A percentile compares a stretch with the other conserved stretches of the same genome.
Evolutionary conservation across 495 filamentous ascomycete genomes (phyloP).

Genomic region (Penicillium cosmopolitanum): DNA sequence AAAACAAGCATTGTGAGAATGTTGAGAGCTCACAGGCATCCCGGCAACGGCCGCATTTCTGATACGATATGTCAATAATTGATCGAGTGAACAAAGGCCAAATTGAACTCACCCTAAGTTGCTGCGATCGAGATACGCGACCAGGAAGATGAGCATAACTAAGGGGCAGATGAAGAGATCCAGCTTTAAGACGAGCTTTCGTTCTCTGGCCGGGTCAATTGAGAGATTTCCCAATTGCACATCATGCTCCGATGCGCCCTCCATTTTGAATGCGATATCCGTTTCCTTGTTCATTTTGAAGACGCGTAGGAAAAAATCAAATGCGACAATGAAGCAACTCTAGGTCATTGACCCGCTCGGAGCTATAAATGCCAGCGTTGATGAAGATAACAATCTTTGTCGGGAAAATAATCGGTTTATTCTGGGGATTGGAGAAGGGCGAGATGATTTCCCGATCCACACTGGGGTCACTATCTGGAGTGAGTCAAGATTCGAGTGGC

Average conservation of each 20-base stretch:
- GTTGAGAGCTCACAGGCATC: slow-evolving; percentile 14
- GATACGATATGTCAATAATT: not conserved
- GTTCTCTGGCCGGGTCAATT: slow-evolving; percentile 17
- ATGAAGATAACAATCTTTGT: slow-evolving; percentile 8
- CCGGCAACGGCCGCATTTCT: slow-evolving; percentile 24
- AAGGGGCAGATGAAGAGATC: slow-evolving; percentile 22
- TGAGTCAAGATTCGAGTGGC: slow-evolving; percentile 1
- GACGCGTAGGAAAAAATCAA: not conserved
- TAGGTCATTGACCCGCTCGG: not conserved
- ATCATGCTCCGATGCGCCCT: slow-evolving; percentile 14
- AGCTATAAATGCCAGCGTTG: not conserved
- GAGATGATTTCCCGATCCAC: slow-evolving; percentile 11
- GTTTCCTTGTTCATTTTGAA: slow-evolving; percentile 15
- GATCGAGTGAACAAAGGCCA: not conserved
- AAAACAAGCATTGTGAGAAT: not conserved
- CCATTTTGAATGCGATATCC: slow-evolving; percentile 12
- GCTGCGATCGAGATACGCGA: slow-evolving; percentile 18
- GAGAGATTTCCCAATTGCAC: slow-evolving; percentile 18
- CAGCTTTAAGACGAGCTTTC: slow-evolving; percentile 18
- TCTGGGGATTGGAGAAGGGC: slow-evolving; percentile 8
- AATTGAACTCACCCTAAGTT: slow-evolving; percentile 17
- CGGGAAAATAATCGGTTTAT: slow-evolving; percentile 21
- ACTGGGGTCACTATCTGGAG: not conserved
- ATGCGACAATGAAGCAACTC: not conserved
- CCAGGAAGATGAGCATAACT: slow-evolving; percentile 21